phyloP scores from a whole-genome alignment of 2,329 filamentous ascomycete genomes.

The Aspergillus jensenii region DNA sequence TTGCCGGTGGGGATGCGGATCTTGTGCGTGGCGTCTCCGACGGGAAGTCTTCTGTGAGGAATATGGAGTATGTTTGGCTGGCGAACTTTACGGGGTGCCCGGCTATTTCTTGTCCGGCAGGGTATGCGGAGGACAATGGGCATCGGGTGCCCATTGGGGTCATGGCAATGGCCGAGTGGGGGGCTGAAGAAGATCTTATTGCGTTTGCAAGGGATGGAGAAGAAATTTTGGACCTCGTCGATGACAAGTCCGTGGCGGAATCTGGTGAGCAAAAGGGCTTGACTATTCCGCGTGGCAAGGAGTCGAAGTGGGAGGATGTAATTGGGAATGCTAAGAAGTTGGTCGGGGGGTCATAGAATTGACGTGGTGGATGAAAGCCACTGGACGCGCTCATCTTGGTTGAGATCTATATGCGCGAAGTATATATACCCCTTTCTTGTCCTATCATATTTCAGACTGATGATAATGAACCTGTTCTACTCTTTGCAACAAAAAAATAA shows the following conservation, averaged over 20 bases:
- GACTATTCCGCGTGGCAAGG: conserved; percentile 26
- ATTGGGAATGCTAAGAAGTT: conserved; percentile 23
- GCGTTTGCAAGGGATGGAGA: conserved; percentile 55
- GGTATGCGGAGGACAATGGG: conserved; percentile 56
- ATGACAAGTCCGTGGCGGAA: conserved; percentile 5
- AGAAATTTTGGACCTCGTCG: conserved; percentile 41
- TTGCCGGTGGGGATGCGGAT: conserved; percentile 57
- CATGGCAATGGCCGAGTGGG: conserved; percentile 58
- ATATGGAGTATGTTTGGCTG: conserved; percentile 83
- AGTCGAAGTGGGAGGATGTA: conserved; percentile 40
- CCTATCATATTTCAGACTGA: neutral
- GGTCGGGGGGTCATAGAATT: neutral
- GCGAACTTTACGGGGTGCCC: conserved; percentile 81
- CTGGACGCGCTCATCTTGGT: neutral
- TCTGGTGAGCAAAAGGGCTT: conserved; percentile 21
- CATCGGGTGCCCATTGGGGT: conserved; percentile 50
- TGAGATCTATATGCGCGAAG: neutral
- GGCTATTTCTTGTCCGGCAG: conserved; percentile 71
- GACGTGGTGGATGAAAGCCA: neutral
- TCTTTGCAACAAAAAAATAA: neutral
- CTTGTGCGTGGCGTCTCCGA: conserved; percentile 66
- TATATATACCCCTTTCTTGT: neutral
- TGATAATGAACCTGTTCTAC: neutral
- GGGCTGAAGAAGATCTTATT: conserved; percentile 52
- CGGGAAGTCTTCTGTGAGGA: conserved; percentile 68